Evolutionary conservation across 2,329 filamentous ascomycete genomes (phyloP).

Genomic region (Penicillium verrucosum): DNA sequence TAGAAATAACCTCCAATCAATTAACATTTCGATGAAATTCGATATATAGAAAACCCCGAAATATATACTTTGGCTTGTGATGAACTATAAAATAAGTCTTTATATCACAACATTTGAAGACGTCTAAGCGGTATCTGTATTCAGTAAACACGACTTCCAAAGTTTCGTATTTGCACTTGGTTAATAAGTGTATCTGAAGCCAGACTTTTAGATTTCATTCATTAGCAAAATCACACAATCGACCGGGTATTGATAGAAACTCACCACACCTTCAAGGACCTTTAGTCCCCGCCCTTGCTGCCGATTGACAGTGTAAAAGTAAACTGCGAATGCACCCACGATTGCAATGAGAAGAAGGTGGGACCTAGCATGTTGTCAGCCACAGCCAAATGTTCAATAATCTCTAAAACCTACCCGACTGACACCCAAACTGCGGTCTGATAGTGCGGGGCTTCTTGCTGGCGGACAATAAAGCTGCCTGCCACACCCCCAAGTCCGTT

Average conservation of each 20-base stretch:
- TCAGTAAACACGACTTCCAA: neutral
- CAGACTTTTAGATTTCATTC: conserved; percentile 18
- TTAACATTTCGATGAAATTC: neutral
- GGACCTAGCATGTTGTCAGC: conserved; percentile 37
- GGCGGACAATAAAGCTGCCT: conserved; percentile 63
- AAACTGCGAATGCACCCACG: conserved; percentile 51
- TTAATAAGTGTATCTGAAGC: conserved; percentile 38
- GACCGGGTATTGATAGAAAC: neutral
- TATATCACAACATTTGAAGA: neutral
- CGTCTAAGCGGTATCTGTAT: neutral
- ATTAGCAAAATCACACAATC: neutral
- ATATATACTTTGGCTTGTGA: neutral
- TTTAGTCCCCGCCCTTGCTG: conserved; percentile 47
- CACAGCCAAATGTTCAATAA: neutral
- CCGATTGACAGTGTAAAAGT: conserved; percentile 54
- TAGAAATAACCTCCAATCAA: neutral
- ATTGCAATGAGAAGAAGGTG: conserved; percentile 58
- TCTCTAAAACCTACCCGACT: conserved; percentile 46
- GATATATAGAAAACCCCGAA: neutral
- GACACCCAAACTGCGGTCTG: conserved; percentile 65
- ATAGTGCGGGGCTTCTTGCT: conserved; percentile 61
- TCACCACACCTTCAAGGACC: conserved; percentile 49
- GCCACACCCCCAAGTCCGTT: conserved; percentile 65
- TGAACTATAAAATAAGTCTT: no score
- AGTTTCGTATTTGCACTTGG: neutral